These are phyloP conservation scores for Aspergillus neoniger DNA, from an alignment of 2,329 filamentous ascomycete genomes.

Conservation along the genomic window DNA sequence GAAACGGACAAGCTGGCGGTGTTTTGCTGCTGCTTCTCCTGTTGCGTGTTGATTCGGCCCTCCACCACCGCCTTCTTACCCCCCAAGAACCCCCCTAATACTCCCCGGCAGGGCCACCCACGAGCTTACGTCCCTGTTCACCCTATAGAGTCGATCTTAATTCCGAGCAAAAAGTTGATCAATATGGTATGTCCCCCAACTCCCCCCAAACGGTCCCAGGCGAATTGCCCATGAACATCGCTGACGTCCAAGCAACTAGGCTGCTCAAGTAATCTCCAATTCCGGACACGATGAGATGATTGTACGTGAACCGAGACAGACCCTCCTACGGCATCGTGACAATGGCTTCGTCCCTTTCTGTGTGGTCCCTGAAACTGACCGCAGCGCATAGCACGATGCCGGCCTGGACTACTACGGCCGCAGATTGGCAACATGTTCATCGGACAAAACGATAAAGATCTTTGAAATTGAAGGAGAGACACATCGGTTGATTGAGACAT, in stretches of 20 bases:
- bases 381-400: slow-evolving; percentile 75
- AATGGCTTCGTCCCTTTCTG: slow-evolving; percentile 6
- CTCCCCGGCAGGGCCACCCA: neutral
- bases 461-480: slow-evolving; percentile 95
- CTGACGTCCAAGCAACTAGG: slow-evolving; percentile 41
- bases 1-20: slow-evolving; percentile 32
- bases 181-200: slow-evolving; percentile 14
- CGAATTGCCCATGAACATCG: slow-evolving; percentile 16
- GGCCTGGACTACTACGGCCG: slow-evolving; percentile 98
- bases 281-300: slow-evolving; percentile 99
- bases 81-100: slow-evolving; percentile 1
- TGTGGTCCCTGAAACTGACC: neutral
- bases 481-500: slow-evolving; percentile 84
- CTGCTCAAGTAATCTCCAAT: slow-evolving; percentile 73
- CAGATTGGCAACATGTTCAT: slow-evolving; percentile 93
- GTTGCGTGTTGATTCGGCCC: slow-evolving; percentile 14
- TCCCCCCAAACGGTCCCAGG: neutral
- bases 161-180: neutral
- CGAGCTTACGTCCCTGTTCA: neutral
- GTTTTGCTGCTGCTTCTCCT: slow-evolving; percentile 20
- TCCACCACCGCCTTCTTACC: slow-evolving; percentile 8
- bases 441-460: slow-evolving; percentile 98
- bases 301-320: slow-evolving; percentile 59
- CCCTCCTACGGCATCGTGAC: neutral
- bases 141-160: neutral